These are phyloP conservation scores for Zygoascus biomembranicola DNA, from an alignment of 805 yeast genomes.

Conservation along the genomic window DNA sequence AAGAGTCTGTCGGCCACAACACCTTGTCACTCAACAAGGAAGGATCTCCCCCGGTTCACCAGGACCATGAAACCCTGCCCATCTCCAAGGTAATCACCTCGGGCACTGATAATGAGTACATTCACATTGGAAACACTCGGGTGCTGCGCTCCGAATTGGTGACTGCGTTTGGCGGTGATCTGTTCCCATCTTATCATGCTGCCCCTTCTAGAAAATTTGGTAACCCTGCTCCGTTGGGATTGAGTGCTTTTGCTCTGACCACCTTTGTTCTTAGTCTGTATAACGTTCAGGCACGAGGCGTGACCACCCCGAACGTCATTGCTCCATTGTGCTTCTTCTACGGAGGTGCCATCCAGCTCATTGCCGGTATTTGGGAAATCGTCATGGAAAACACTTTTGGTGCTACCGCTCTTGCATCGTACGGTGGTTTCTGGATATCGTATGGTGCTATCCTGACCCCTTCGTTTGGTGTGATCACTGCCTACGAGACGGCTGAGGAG, in stretches of 20 bases:
- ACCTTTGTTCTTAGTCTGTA: constrained; percentile 49
- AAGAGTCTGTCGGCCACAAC: not conserved
- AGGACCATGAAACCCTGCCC: not conserved
- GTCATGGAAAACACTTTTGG: constrained; percentile 60
- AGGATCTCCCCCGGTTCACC: not conserved
- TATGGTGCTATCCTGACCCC: constrained; percentile 49
- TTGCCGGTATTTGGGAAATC: constrained; percentile 64
- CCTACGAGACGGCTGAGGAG: constrained; percentile 35
- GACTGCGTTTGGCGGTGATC: constrained; percentile 54
- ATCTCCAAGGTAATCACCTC: constrained; percentile 15
- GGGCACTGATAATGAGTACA: constrained; percentile 18
- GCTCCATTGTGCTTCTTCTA: constrained; percentile 57
- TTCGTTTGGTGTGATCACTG: constrained; percentile 41
- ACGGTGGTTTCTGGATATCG: constrained; percentile 58
- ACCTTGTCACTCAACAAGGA: not conserved
- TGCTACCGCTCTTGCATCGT: constrained; percentile 38
- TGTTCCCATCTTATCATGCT: constrained; percentile 39
- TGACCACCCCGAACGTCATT: constrained; percentile 43
- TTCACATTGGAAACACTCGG: constrained; percentile 34
- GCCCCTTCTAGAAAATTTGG: constrained; percentile 45
- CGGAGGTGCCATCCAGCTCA: constrained; percentile 53
- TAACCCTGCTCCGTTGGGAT: constrained; percentile 58
- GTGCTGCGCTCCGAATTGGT: constrained; percentile 48
- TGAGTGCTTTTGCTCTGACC: constrained; percentile 52
- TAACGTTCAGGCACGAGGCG: constrained; percentile 51